Base-by-base conservation (phyloP, 805 yeast species). In the Starmerella sirachaensis region DNA sequence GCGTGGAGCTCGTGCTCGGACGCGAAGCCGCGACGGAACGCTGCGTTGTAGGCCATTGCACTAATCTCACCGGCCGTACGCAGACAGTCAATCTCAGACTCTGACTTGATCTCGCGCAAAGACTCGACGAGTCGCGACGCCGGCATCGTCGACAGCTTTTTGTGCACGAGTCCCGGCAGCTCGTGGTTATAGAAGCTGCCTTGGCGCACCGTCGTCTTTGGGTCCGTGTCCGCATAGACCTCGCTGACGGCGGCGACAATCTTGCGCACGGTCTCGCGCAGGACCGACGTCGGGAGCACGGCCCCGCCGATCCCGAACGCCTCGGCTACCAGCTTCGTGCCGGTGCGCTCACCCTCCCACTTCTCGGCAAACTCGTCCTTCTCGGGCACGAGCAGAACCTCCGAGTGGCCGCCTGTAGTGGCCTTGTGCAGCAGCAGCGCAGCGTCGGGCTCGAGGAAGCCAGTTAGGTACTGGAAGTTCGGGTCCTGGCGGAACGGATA, bases 331-430 rank as follows among this genome's bases (percentile, higher is more conserved):
- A 93, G 94, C 33, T 76, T 72, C 3, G 76, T 68, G 1, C 99
- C 99, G 13, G 93, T 78, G 50, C 93, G 70, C 30, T 72, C 77
- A 10, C 99, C 99, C 50, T 88, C 96, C 99, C 99, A 91, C 46
- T 78, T 73, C 59, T 91, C 98, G 17, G 70, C 72, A 33, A 65
- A 66, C 5, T 74, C 69, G 54, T 86, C 80, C 54, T 79, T 78
- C 12, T 84, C 85, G 3, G 85, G 94, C 3, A 88, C 94, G 34
- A 85, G 62, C 78, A 91, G 70, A 49, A 82, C 88, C 47, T 81
- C 71, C n/a, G n/a, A n/a, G n/a, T n/a, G n/a, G 7, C 69, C 56
- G 24, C 72, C 64, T 9, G 37, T 21, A 16, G 33, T 26, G 8
- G 22, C 35, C 60, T 37, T 65, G 64, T 24, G 63, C 60, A 29